Conservation (phyloP, 257 asterid genomes). For the Solanum verrucosum region DNA sequence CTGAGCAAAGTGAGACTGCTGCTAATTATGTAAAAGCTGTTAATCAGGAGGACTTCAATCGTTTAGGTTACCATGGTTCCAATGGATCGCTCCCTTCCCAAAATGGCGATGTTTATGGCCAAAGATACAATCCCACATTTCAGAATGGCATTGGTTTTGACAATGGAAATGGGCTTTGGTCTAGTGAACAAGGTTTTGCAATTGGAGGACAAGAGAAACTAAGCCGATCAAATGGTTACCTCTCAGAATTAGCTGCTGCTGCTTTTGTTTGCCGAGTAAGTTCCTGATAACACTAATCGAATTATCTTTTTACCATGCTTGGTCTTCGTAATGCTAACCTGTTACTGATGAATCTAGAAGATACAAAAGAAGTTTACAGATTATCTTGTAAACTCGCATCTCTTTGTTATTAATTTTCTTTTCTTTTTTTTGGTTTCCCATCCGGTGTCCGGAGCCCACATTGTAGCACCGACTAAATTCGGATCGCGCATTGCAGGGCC, state of each 20-base stretch:
- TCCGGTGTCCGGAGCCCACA: not conserved
- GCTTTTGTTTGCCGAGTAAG: constrained; percentile 96
- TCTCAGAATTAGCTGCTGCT: constrained; percentile 96
- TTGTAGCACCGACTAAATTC: not conserved
- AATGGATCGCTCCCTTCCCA: constrained; percentile 18
- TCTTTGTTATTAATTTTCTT: not conserved
- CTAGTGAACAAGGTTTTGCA: constrained; percentile 86
- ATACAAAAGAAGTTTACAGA: not conserved
- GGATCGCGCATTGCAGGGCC: not conserved
- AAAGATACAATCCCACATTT: constrained; percentile 43
- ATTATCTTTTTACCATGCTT: not conserved
- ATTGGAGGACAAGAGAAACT: constrained; percentile 93
- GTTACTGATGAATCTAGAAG: not conserved
- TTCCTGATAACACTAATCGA: not conserved
- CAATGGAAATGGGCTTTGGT: constrained; percentile 84
- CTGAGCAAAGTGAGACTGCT: constrained; percentile 80
- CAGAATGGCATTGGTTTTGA: constrained; percentile 97
- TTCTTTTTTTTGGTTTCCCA: not conserved
- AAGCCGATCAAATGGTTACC: constrained; percentile 73
- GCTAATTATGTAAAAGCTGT: constrained; percentile 85
- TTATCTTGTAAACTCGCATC: not conserved
- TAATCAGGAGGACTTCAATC: constrained; percentile 43
- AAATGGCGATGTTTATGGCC: constrained; percentile 34
- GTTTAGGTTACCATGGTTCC: constrained; percentile 17
- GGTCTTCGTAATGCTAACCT: not conserved